Percentiles rank a stretch among this genome's conserved stretches.
Evolutionary conservation across 176 grass and related monocot species (phyloP).

Genomic region (Oryza glumipatula): DNA sequence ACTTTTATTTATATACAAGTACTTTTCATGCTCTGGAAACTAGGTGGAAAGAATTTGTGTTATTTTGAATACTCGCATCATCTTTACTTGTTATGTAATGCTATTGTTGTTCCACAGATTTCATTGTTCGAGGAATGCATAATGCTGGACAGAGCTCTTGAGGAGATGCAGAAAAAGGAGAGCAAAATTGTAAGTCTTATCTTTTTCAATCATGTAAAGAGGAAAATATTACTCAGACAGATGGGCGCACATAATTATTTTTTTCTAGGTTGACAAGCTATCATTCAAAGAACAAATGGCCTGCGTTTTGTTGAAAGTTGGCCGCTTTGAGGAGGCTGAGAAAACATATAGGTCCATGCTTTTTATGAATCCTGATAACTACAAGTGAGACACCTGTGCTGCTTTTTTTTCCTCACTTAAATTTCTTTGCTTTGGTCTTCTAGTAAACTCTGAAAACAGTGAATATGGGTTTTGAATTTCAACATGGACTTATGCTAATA

Average conservation of each 20-base stretch:
- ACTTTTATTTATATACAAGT: conserved; percentile 10
- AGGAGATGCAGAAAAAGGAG: conserved; percentile 90
- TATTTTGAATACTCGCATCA: conserved; percentile 18
- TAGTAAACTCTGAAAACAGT: neutral
- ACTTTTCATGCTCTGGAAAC: neutral
- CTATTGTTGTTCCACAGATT: conserved; percentile 60
- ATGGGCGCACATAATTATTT: conserved; percentile 9
- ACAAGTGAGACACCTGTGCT: conserved; percentile 55
- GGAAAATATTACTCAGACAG: neutral
- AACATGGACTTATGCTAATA: conserved; percentile 4
- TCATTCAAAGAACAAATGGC: conserved; percentile 98
- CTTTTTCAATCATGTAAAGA: conserved; percentile 13
- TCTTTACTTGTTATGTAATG: conserved; percentile 33
- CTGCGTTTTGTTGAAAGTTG: conserved; percentile 75
- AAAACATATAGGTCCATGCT: conserved; percentile 82
- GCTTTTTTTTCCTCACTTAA: neutral
- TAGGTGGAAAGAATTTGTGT: neutral
- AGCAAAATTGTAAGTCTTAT: conserved; percentile 75
- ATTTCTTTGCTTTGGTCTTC: neutral
- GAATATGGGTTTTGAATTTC: neutral
- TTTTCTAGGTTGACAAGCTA: conserved; percentile 83
- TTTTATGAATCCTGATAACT: conserved; percentile 99
- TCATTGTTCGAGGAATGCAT: conserved; percentile 90
- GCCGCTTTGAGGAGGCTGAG: conserved; percentile 74
- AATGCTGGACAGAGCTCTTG: conserved; percentile 78